These are phyloP conservation scores for Discostella stelligeroides DNA, from an alignment of 108 stramenopile genomes.

Conservation along the genomic window DNA sequence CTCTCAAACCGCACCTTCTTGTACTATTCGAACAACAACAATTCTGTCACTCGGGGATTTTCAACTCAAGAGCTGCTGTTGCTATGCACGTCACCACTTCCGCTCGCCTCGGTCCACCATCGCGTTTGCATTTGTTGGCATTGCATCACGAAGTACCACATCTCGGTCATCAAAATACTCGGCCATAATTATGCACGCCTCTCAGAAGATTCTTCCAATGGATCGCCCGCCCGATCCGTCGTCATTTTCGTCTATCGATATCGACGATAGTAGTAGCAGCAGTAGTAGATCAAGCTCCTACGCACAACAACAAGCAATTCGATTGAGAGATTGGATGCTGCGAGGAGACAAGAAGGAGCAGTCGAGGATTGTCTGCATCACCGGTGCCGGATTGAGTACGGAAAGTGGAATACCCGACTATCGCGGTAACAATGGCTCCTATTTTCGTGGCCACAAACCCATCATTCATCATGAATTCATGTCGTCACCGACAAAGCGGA, in stretches of 20 bases:
- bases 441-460: constrained; percentile 94
- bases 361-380: constrained; percentile 73
- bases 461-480: constrained; percentile 96
- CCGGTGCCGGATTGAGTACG: constrained; percentile 95
- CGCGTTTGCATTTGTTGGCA: no score
- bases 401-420: constrained; percentile 98
- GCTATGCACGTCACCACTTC: no score
- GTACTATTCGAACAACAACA: no score
- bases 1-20: no score
- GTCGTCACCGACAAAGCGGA: constrained; percentile 54
- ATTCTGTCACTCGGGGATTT: no score
- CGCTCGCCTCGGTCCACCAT: no score
- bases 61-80: no score
- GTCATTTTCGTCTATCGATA: constrained; percentile 14
- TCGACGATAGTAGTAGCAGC: background rate
- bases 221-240: constrained; percentile 47
- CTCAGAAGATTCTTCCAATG: constrained; percentile 35
- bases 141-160: background rate
- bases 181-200: constrained; percentile 32
- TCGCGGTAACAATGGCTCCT: constrained; percentile 91
- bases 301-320: constrained; percentile 11
- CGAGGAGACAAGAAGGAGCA: constrained; percentile 47
- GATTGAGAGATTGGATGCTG: constrained; percentile 57
- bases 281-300: no score
- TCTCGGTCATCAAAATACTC: constrained; percentile 6